Evolutionary conservation across 169 alveolate genomes (phyloP), one percentile per base, ranked within the genome.

Genomic region (Babesia bigemina): DNA sequence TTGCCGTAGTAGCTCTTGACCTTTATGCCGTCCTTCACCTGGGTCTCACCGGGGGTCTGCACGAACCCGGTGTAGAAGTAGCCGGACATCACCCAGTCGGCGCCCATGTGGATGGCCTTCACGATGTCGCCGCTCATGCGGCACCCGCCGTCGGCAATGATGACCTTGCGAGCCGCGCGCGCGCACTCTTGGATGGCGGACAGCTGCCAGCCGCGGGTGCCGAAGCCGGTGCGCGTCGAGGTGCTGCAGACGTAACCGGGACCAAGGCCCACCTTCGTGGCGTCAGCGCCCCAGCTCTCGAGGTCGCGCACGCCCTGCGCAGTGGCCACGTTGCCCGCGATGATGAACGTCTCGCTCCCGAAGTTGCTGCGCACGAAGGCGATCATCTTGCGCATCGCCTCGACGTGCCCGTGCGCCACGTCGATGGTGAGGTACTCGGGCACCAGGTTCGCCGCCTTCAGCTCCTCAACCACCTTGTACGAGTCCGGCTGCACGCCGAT

Each of bases 221-320:
- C 97, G 75, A 96, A 92, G 49, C 93, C 96, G 65, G 91, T 92
- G 70, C 86, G 87, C 29, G 21, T 57, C 0, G 71, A 92, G 1
- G 99, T 96, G 52, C 98, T 95, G 88, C 99, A 96, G 28, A 96
- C 96, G 73, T 98, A 95, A 14, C 99, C 99, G 42, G 97, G 94
- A n/a, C 99, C 99, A 93, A 96, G 91, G 16, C 99, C 98, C 17
- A 94, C 92, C 61, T 91, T 87, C 24, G 91, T 66, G 53, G 94
- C 94, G 71, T 94, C 97, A 21, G 96, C 97, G 0, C 97, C 98
- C 76, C 93, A 92, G 59, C 69, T 88, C 48, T 92, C 85, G 48
- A 94, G 86, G 62, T 86, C 85, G 79, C 86, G 90, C 9, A 97
- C 95, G 58, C 92, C 96, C 58, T 93, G 91, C 59, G 91, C 91